These are phyloP conservation scores for Penicillium sp. DNA, from an alignment of 2,329 filamentous ascomycete genomes.

Conservation along the genomic window DNA sequence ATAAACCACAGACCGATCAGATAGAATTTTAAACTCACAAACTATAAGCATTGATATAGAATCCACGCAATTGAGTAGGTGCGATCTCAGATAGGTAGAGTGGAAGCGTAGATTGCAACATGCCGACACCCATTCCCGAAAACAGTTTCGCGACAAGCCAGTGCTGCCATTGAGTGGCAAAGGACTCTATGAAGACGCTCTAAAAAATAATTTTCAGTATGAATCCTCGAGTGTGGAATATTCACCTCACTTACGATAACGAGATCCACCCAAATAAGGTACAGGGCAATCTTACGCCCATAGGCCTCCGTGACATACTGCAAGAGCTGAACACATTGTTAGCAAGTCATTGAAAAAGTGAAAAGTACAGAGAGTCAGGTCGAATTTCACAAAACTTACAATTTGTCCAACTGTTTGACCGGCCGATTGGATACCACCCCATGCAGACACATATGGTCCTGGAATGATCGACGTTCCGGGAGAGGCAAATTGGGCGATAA, in stretches of 20 bases:
- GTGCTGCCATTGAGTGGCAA: constrained; percentile 41
- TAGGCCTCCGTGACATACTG: constrained; percentile 38
- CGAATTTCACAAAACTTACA: constrained; percentile 18
- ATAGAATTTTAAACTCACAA: constrained; percentile 26
- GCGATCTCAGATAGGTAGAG: constrained; percentile 46
- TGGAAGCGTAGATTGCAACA: constrained; percentile 45
- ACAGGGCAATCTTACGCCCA: constrained; percentile 39
- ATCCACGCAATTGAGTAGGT: constrained; percentile 43
- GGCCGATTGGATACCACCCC: constrained; percentile 42
- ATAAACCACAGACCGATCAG: background rate
- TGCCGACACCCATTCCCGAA: constrained; percentile 45
- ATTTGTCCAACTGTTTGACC: constrained; percentile 44
- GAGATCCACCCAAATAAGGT: constrained; percentile 38
- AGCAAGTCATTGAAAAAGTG: background rate
- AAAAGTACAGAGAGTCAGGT: too few species aligned
- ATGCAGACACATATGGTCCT: constrained; percentile 40
- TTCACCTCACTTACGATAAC: constrained; percentile 13
- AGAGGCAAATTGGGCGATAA: constrained; percentile 39
- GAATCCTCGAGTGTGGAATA: background rate
- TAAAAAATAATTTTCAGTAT: background rate
- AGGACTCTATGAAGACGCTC: constrained; percentile 41
- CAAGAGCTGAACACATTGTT: background rate
- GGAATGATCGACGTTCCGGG: constrained; percentile 34
- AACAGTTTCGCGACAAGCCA: constrained; percentile 41
- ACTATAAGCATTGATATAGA: constrained; percentile 43